Evolutionary conservation across 495 filamentous ascomycete species (phyloP), one percentile per base, ranked within the genome.

Genomic region (Penicillium flavigenum): DNA sequence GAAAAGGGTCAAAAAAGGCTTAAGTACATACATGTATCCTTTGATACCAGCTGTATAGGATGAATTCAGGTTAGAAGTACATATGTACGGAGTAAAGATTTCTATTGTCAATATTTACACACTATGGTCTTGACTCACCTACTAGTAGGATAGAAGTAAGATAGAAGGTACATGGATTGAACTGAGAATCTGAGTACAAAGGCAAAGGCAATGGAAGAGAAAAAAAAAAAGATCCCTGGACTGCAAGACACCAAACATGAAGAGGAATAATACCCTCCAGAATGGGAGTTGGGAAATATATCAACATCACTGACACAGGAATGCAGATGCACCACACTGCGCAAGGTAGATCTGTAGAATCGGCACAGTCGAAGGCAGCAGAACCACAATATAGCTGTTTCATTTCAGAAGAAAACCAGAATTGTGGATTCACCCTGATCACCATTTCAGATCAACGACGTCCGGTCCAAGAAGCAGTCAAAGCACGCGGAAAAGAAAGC

Each of bases 121-220:
- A 38, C 34, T 38, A 38, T 34, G 31, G 12, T 16, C 34, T 38
- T 14, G 34, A 38, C 34, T 38, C 14, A 11, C 8, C 32, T 39
- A 46, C 44, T 50, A 29, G 17, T 22, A 51, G 20, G 14, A 29
- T 8, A 39, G 16, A 45, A 19, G 7, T 56, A 38, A 20, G 48
- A 24, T 65, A 63, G 48, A 63, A 65, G 60, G 56, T 68, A 67
- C 62, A 67, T 67, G 59, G 54, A 69, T 67, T 67, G 61, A 54
- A 67, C 62, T 63, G 31, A 46, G 49, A 38, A 60, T 59, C 60
- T 65, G 45, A 47, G 49, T 58, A 61, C 62, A 68, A 65, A 39
- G 36, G 36, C 36, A 39, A 43, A 58, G 45, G 54, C 42, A 43
- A 27, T 51, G 27, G 55, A 57, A 54, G 5, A 24, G 24, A 24